These are phyloP conservation scores for Madurella mycetomatis DNA, from an alignment of 2,329 filamentous ascomycete genomes.

Conservation along the genomic window DNA sequence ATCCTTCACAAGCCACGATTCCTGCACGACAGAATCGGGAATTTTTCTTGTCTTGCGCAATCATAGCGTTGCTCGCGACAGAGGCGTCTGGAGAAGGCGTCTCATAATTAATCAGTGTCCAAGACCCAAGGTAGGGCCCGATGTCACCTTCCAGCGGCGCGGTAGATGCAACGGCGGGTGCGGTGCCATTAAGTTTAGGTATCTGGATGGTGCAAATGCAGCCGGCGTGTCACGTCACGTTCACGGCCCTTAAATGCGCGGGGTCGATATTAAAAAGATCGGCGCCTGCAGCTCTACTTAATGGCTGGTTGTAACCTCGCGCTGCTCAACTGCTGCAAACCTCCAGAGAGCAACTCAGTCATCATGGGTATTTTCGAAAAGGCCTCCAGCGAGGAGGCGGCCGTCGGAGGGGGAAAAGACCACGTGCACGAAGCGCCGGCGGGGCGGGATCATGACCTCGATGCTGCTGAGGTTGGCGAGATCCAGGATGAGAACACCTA, in stretches of 20 bases:
- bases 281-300: neutral
- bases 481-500: conserved; percentile 23
- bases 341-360: neutral
- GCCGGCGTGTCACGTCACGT: conserved; percentile 14
- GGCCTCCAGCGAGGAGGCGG: conserved; percentile 16
- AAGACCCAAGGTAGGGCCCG: too few species aligned
- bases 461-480: conserved; percentile 19
- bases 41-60: too few species aligned
- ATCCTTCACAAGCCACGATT: too few species aligned
- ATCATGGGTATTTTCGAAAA: conserved; percentile 20
- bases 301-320: neutral
- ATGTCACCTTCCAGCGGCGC: too few species aligned
- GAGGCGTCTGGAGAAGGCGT: too few species aligned
- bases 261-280: conserved; percentile 8
- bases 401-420: conserved; percentile 3
- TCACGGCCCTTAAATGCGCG: neutral
- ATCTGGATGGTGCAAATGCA: conserved; percentile 19
- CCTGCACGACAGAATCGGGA: too few species aligned
- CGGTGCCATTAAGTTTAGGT: conserved; percentile 1
- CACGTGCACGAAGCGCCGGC: conserved; percentile 1
- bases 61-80: too few species aligned
- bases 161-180: neutral
- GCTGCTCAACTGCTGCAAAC: neutral
- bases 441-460: neutral
- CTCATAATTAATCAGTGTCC: too few species aligned